A percentile compares a stretch with the other conserved stretches of the same genome.
phyloP scores from a whole-genome alignment of 2,329 filamentous ascomycete species.

The Cladosporium colombiae region DNA sequence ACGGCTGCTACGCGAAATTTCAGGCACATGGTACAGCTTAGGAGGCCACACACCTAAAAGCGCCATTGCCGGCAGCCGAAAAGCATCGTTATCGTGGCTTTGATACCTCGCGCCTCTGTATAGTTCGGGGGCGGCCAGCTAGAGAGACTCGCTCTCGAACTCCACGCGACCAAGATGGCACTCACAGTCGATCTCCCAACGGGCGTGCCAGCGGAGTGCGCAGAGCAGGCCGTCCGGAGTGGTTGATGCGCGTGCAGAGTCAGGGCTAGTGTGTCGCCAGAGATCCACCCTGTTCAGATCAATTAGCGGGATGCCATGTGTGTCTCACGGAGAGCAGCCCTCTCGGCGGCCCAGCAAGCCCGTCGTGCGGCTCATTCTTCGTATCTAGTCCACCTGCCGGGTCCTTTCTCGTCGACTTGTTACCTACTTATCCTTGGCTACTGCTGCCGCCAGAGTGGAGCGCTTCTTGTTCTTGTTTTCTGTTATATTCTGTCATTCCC shows the following conservation, averaged over 20 bases:
- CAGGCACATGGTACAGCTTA: constrained; percentile 8
- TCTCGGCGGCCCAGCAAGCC: constrained; percentile 16
- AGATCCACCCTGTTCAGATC: constrained; percentile 19
- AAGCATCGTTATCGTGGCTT: constrained; percentile 5
- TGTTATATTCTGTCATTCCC: constrained; percentile 27
- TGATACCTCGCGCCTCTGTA: background rate
- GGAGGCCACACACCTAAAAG: background rate
- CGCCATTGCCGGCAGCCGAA: constrained; percentile 11
- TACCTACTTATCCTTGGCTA: constrained; percentile 17
- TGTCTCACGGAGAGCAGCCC: constrained; percentile 32
- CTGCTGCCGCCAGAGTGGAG: constrained; percentile 12
- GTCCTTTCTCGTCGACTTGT: constrained; percentile 17
- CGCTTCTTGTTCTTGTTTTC: constrained; percentile 24
- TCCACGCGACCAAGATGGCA: background rate
- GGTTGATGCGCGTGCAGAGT: constrained; percentile 21
- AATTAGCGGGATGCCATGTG: constrained; percentile 22
- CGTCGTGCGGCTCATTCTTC: constrained; percentile 18
- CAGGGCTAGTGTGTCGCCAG: constrained; percentile 18
- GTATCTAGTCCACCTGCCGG: constrained; percentile 27
- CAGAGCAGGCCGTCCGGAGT: constrained; percentile 13
- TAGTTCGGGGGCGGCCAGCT: background rate
- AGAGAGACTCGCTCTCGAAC: background rate
- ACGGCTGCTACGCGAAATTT: constrained; percentile 14
- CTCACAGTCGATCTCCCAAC: constrained; percentile 3
- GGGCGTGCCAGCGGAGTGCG: background rate